A percentile compares a stretch with the other conserved stretches of the same genome.
Conservation (phyloP, 2,329 filamentous ascomycete species). For the Colletotrichum acutatum region DNA sequence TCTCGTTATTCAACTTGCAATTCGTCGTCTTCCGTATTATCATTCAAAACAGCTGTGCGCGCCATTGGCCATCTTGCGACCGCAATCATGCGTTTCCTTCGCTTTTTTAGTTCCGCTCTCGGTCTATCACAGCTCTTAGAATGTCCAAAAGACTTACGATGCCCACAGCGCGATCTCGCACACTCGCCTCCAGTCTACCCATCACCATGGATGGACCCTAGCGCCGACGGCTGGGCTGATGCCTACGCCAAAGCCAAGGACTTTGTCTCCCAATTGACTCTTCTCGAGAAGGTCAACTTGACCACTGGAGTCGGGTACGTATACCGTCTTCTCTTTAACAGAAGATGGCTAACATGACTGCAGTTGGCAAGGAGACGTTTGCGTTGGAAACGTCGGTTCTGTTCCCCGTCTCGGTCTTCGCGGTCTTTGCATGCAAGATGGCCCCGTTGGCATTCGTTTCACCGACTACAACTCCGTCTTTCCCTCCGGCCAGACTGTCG, state of each 20-base stretch:
- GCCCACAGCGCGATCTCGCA: conserved; percentile 42
- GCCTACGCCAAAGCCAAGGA: conserved; percentile 80
- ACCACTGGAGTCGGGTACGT: conserved; percentile 88
- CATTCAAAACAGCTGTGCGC: neutral
- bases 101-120: neutral
- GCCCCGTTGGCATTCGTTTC: conserved; percentile 82
- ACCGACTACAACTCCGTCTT: conserved; percentile 86
- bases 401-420: conserved; percentile 77
- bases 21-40: neutral
- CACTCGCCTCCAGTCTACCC: conserved; percentile 76
- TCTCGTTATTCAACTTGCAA: neutral
- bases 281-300: conserved; percentile 92
- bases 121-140: neutral
- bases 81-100: neutral
- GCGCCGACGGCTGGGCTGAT: conserved; percentile 77
- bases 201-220: conserved; percentile 85
- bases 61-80: neutral
- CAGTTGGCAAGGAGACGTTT: conserved; percentile 74
- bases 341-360: conserved; percentile 44
- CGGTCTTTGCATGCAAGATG: conserved; percentile 87
- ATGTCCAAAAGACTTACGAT: neutral
- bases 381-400: conserved; percentile 80
- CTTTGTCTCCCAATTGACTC: conserved; percentile 85
- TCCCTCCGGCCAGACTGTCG: conserved; percentile 80
- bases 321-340: conserved; percentile 4